Evolutionary conservation across 129 eudicot species (phyloP).

Genomic region (Flaveria ramosissima): DNA sequence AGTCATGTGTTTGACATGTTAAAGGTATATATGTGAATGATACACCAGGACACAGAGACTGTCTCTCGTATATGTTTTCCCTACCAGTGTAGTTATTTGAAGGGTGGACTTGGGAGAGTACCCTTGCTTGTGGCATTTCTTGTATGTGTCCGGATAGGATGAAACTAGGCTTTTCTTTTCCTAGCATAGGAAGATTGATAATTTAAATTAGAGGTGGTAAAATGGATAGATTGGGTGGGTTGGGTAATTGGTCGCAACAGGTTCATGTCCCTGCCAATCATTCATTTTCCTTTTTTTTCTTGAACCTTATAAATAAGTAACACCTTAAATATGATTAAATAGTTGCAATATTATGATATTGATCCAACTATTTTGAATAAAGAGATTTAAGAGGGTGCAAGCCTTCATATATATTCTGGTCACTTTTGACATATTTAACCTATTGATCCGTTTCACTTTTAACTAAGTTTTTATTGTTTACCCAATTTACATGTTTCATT

Average conservation of each 20-base stretch:
- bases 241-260: too few species aligned
- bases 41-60: background rate
- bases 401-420: background rate
- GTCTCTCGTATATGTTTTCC: background rate
- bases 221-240: too few species aligned
- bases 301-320: too few species aligned
- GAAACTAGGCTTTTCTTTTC: background rate
- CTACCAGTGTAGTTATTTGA: background rate
- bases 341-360: background rate
- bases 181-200: background rate
- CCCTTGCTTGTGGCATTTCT: background rate
- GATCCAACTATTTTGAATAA: too few species aligned
- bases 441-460: too few species aligned
- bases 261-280: too few species aligned
- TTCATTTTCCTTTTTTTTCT: too few species aligned
- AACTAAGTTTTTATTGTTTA: too few species aligned
- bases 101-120: background rate
- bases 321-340: background rate
- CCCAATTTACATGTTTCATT: background rate
- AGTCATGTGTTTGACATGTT: background rate
- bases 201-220: background rate
- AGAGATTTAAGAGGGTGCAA: too few species aligned
- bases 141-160: background rate
- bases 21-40: background rate
- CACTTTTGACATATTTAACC: too few species aligned